phyloP scores from a whole-genome alignment of 768 basidiomycete genomes.

The Exidia glandulosa region DNA sequence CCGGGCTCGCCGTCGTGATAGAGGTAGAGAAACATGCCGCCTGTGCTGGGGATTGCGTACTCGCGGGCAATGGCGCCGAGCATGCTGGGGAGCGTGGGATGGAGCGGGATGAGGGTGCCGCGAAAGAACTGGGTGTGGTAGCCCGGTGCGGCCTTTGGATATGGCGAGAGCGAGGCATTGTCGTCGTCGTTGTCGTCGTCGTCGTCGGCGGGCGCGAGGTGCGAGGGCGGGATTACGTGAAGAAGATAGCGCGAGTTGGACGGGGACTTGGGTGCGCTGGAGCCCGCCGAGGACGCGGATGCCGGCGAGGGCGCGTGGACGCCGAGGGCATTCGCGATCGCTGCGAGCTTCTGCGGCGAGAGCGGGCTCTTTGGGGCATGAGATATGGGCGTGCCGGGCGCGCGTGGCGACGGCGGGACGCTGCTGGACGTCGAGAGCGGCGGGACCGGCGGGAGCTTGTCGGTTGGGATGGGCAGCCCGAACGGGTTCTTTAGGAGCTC shows the following conservation, averaged over 20 bases:
- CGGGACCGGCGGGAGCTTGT: background rate
- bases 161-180: constrained; percentile 29
- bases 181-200: constrained; percentile 23
- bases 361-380: constrained; percentile 30
- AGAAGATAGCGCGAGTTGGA: constrained; percentile 60
- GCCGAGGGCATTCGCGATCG: constrained; percentile 77
- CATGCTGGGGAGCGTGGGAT: constrained; percentile 75
- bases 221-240: constrained; percentile 70
- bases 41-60: constrained; percentile 80
- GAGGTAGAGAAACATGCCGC: constrained; percentile 76
- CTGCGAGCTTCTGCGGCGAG: constrained; percentile 66
- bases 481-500: background rate
- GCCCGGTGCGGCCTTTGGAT: constrained; percentile 52
- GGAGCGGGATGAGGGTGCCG: constrained; percentile 78
- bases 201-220: constrained; percentile 56
- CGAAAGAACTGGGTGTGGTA: constrained; percentile 71
- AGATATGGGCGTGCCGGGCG: background rate
- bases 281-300: constrained; percentile 15
- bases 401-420: background rate
- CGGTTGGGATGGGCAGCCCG: background rate
- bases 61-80: constrained; percentile 83
- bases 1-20: constrained; percentile 53
- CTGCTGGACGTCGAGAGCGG: background rate
- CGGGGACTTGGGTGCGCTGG: constrained; percentile 17
- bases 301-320: constrained; percentile 64